Base-by-base conservation (phyloP, 306 rosid species). In the Aeschynomene evenia region DNA sequence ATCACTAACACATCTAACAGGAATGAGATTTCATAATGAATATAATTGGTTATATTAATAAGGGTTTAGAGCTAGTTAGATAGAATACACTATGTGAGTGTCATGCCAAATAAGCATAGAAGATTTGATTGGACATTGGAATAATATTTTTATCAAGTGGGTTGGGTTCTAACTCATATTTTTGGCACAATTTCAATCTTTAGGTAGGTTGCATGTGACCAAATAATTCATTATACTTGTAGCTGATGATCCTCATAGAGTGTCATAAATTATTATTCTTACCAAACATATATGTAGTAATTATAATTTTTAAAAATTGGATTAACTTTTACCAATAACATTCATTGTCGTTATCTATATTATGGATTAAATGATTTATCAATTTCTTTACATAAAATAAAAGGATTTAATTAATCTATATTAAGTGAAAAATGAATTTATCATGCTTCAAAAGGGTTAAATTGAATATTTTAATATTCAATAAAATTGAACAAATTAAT, bases 121-220 rank as follows among this genome's bases (percentile, higher is more conserved):
- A 15, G n/a, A 24, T 69, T 26, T 40, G 31, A 40, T 56, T 57
- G 57, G 67, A 43, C 22, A 56, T 39, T 0, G 29, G 28, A 16
- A 42, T 23, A 11, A 11, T 55, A 20, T 67, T n/a, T 40, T 55
- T 19, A 43, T 45, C 24, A 9, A 58, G 68, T 58, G 34, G 76
- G 23, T 45, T 48, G 24, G 46, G 37, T 71, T 71, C 37, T 36
- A 43, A 58, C 76, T 54, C 24, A 11, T 21, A 2, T 2, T 46
- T 7, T 2, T 18, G 53, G 45, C 67, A 14, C 40, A 6, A 9
- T 23, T 49, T 20, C 72, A 68, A 50, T 37, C 5, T 20, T 26
- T 23, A 4, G 63, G 16, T 74, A 3, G 58, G 79, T 43, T 68
- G 70, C 65, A 51, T 60, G 50, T 71, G 68, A 71, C 72, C 59